These are phyloP conservation scores for Diutina rugosa DNA, from an alignment of 1,139 yeast genomes.

Conservation along the genomic window DNA sequence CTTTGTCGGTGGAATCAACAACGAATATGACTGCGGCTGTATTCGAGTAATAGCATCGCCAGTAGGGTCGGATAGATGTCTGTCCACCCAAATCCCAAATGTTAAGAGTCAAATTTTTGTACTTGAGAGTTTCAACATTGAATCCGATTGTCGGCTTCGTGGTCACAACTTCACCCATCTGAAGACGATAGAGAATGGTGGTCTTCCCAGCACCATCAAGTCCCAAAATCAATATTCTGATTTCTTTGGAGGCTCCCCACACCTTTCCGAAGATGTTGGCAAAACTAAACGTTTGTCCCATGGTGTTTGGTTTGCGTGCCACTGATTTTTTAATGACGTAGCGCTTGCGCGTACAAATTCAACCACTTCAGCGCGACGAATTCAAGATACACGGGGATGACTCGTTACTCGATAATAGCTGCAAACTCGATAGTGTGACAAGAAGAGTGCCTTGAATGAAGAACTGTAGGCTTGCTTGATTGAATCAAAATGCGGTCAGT, in stretches of 20 bases:
- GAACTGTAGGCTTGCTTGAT: too few species aligned
- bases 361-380: not conserved
- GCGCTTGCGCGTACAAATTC: not conserved
- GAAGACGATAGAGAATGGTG: slow-evolving; percentile 81
- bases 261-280: slow-evolving; percentile 65
- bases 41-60: slow-evolving; percentile 95
- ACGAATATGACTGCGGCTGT: slow-evolving; percentile 95
- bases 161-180: slow-evolving; percentile 32
- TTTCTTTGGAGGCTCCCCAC: slow-evolving; percentile 87
- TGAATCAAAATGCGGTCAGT: too few species aligned
- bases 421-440: not conserved
- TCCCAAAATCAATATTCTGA: slow-evolving; percentile 83
- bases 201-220: slow-evolving; percentile 98
- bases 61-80: slow-evolving; percentile 90
- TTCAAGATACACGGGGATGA: not conserved
- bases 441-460: too few species aligned
- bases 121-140: slow-evolving; percentile 87
- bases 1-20: slow-evolving; percentile 93
- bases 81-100: slow-evolving; percentile 94
- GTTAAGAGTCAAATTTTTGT: slow-evolving; percentile 82
- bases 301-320: slow-evolving; percentile 9
- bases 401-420: not conserved
- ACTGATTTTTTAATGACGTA: slow-evolving; percentile 1
- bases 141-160: slow-evolving; percentile 79
- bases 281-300: slow-evolving; percentile 79